A percentile compares a stretch with the other conserved stretches of the same genome.
phyloP scores from a whole-genome alignment of 768 basidiomycete genomes.

The Tephrocybe sp. region DNA sequence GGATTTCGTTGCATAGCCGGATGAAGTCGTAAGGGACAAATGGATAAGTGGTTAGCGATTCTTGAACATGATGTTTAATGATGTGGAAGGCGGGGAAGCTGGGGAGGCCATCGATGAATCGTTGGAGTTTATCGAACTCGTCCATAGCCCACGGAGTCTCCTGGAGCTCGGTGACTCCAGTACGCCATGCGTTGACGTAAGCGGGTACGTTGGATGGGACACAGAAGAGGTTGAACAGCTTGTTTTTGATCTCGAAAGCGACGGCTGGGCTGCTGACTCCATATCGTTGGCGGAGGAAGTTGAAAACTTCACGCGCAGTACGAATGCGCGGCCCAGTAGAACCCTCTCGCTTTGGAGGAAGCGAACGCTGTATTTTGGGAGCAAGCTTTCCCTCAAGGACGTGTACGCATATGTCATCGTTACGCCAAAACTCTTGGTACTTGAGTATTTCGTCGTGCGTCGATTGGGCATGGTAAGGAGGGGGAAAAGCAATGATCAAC shows the following conservation, averaged over 20 bases:
- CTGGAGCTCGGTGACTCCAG: background rate
- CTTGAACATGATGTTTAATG: background rate
- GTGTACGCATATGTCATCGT: background rate
- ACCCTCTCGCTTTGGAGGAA: background rate
- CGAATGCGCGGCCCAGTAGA: background rate
- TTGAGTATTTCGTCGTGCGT: no score
- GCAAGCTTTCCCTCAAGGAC: background rate
- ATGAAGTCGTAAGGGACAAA: background rate
- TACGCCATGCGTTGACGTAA: background rate
- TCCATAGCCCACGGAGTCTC: constrained; percentile 1
- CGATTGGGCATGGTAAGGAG: no score
- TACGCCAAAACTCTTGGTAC: background rate
- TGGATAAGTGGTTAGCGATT: background rate
- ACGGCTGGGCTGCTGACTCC: background rate
- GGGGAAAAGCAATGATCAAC: no score
- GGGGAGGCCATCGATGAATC: constrained; percentile 1
- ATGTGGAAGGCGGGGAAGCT: background rate
- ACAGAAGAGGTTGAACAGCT: background rate
- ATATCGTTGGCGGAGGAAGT: background rate
- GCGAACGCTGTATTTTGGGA: background rate
- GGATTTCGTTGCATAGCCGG: no score
- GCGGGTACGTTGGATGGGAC: background rate
- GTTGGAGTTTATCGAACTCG: background rate
- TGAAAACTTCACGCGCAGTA: background rate
- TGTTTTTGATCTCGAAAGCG: background rate